Base-by-base conservation (phyloP, 352 stramenopile species). In the Phytophthora vignae region DNA sequence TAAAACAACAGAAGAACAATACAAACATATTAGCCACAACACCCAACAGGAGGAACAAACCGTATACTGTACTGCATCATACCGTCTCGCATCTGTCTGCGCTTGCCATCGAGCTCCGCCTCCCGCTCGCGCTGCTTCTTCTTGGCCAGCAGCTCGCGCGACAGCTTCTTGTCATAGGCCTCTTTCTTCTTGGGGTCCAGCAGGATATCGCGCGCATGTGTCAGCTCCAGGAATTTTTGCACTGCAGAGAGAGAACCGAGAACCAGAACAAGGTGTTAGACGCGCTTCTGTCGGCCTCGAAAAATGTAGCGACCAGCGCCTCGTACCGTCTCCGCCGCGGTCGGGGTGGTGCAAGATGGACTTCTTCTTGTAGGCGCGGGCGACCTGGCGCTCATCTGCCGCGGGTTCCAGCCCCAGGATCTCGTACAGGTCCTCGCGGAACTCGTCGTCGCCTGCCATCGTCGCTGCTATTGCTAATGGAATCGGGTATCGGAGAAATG, bases 291-390 rank as follows among this genome's bases (percentile, higher is more conserved):
- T 11, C 21, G 12, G 22, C 46, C 12, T 21, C 8, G 2, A 27
- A 1, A 6, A 21, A 12, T 2, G 17, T 17, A 49, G 42, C 42
- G 14, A n/a, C 29, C 19, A 5, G 9, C 25, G 57, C 11, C 40
- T 62, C 71, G 60, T 73, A 95, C 88, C 87, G 52, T 96, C 87
- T 57, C 89, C 89, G 14, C 89, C 87, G 50, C 88, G 88, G 61
- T 96, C 89, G 12, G 89, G 89, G 55, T 96, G 89, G 31, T 94
- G 85, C 44, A 86, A 49, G 22, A 95, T 83, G 8, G 84, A 93
- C 73, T 88, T 90, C 76, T 93, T 93, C 72, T 92, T 94, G 71
- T 94, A 96, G 1, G 89, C 89, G 58, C 85, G 85, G n/a, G 85
- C 82, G 17, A 96, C 82, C 33, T 90, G 78, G 44, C 88, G 84